Evolutionary conservation across 169 alveolate genomes (phyloP).

Genomic region (Eimeria acervulina): DNA sequence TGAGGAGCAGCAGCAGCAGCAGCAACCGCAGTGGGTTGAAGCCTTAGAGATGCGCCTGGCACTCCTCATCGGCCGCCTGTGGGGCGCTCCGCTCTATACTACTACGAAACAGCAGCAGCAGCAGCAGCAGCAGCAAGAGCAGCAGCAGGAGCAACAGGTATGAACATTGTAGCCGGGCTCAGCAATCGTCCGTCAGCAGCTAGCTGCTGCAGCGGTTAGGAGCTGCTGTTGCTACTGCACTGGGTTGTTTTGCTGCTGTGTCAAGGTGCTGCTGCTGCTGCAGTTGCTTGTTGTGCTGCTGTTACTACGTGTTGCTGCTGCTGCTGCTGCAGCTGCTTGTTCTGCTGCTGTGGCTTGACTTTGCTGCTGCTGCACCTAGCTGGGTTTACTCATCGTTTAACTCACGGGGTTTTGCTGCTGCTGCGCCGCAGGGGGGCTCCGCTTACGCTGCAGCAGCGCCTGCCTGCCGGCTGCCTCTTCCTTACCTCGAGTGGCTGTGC

Average conservation of each 20-base stretch:
- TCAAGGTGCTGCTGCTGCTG: background rate
- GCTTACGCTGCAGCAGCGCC: constrained; percentile 7
- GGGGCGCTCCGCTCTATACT: constrained; percentile 6
- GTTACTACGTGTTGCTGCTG: background rate
- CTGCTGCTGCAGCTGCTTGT: background rate
- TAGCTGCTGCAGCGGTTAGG: background rate
- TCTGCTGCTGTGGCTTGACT: background rate
- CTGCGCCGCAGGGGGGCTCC: constrained; percentile 32
- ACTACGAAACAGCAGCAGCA: constrained; percentile 46
- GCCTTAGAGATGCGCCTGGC: constrained; percentile 71
- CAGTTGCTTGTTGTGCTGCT: background rate
- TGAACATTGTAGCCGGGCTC: background rate
- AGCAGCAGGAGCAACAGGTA: constrained; percentile 61
- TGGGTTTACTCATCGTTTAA: background rate
- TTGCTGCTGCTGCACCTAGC: background rate
- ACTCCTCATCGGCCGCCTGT: background rate
- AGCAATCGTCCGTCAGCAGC: background rate
- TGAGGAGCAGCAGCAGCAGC: constrained; percentile 50
- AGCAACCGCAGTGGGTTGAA: constrained; percentile 54
- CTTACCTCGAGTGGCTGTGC: constrained; percentile 64
- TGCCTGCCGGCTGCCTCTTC: constrained; percentile 69
- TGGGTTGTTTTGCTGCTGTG: background rate
- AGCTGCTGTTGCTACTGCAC: background rate
- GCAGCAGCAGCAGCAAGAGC: constrained; percentile 56
- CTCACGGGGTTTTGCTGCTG: background rate